A percentile compares a stretch with the other conserved stretches of the same genome.
phyloP scores from a whole-genome alignment of 371 early-diverging fungal genomes.

The Vairimorpha ceranae region DNA sequence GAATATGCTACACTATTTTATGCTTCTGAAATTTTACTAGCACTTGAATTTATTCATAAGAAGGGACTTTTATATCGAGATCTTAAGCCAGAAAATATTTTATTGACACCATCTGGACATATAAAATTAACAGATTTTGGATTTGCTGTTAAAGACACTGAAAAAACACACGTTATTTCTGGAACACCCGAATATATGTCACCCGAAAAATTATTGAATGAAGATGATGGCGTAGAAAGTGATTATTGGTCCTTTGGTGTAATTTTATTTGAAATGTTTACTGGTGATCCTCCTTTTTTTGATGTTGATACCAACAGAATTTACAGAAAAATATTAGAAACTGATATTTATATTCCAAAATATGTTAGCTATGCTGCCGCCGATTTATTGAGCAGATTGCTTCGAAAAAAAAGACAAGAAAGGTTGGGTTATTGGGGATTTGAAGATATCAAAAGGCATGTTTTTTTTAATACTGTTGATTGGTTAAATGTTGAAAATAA shows the following conservation, averaged over 20 bases:
- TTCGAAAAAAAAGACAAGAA: constrained; percentile 69
- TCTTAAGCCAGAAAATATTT: constrained; percentile 89
- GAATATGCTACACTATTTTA: constrained; percentile 76
- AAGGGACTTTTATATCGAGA: constrained; percentile 92
- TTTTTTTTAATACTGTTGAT: constrained; percentile 73
- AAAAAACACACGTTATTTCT: constrained; percentile 67
- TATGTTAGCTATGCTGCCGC: constrained; percentile 73
- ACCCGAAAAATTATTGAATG: constrained; percentile 86
- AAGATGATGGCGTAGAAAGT: constrained; percentile 83
- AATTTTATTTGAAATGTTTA: constrained; percentile 86
- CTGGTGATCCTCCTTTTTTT: constrained; percentile 78
- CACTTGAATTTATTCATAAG: constrained; percentile 85
- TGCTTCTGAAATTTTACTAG: constrained; percentile 92
- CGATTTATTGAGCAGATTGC: constrained; percentile 62
- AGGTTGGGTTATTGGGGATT: constrained; percentile 70
- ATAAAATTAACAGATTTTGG: constrained; percentile 97
- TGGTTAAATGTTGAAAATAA: constrained; percentile 76
- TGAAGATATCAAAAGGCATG: constrained; percentile 71
- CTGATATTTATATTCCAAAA: constrained; percentile 65
- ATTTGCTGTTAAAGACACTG: constrained; percentile 84
- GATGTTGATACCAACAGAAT: constrained; percentile 45
- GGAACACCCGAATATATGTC: constrained; percentile 96
- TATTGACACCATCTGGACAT: constrained; percentile 80
- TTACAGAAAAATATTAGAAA: constrained; percentile 53
- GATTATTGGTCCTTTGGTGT: constrained; percentile 93